Percentiles rank a stretch among this genome's conserved stretches.
These are phyloP conservation scores for Heteromeles arbutifolia DNA, from an alignment of 306 rosid species.

Conservation along the genomic window DNA sequence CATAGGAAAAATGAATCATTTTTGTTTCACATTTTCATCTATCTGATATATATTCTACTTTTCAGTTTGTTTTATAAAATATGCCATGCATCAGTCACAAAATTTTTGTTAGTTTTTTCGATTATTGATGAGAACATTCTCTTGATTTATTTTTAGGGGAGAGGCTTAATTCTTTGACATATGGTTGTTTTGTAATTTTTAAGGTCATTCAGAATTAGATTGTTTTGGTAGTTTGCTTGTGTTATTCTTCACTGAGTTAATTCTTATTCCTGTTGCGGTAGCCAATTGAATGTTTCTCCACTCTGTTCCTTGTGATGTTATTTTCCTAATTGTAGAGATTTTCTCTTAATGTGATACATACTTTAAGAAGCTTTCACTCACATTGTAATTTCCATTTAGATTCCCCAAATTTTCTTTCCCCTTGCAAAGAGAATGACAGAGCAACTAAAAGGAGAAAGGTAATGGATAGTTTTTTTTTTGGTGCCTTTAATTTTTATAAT, in stretches of 20 bases:
- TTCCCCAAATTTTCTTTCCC: slow-evolving; percentile 26
- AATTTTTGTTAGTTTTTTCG: background rate
- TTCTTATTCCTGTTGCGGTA: background rate
- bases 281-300: background rate
- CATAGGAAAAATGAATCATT: background rate
- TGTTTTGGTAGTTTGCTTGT: background rate
- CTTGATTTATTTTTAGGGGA: background rate
- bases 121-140: background rate
- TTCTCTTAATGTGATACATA: background rate
- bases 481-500: background rate
- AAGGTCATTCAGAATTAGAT: background rate
- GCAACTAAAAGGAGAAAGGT: slow-evolving; percentile 64
- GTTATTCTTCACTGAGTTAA: background rate
- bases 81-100: background rate
- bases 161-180: background rate
- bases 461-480: slow-evolving; percentile 2
- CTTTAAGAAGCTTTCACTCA: slow-evolving; percentile 4
- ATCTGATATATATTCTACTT: background rate
- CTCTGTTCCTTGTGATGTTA: background rate
- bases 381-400: slow-evolving; percentile 18
- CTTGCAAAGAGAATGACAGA: slow-evolving; percentile 42
- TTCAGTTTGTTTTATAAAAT: background rate
- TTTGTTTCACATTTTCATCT: background rate
- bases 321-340: background rate
- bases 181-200: background rate